phyloP scores from a whole-genome alignment of 1,284 basidiomycete species.

The Ustilago esculenta region DNA sequence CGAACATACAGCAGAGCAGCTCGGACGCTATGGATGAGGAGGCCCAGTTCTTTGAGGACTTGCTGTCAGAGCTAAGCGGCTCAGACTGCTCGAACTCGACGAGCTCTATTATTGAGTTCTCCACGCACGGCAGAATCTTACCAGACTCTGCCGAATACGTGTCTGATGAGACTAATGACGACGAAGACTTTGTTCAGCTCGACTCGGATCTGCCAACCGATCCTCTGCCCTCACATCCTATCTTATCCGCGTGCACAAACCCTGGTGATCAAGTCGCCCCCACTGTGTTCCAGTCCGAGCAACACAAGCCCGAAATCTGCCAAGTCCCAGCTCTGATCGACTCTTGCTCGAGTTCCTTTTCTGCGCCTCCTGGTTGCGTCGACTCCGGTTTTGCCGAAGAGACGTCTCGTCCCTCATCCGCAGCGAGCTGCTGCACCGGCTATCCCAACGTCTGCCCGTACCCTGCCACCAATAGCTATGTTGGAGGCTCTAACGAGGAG shows the following conservation, averaged over 20 bases:
- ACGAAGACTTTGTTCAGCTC: constrained; percentile 37
- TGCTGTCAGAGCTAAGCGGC: constrained; percentile 35
- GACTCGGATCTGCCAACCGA: constrained; percentile 3
- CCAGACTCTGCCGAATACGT: not conserved
- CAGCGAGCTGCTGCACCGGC: constrained; percentile 28
- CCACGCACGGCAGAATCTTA: no score
- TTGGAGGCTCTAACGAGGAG: constrained; percentile 34
- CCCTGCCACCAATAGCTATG: constrained; percentile 13
- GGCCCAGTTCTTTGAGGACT: constrained; percentile 46
- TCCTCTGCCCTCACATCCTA: not conserved
- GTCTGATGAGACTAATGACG: not conserved
- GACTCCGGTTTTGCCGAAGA: constrained; percentile 42
- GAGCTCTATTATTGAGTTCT: not conserved
- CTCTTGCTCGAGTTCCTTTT: constrained; percentile 14
- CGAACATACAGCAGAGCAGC: not conserved
- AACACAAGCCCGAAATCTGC: not conserved
- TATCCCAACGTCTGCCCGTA: constrained; percentile 50
- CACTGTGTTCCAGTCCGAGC: not conserved
- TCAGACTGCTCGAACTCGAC: constrained; percentile 3
- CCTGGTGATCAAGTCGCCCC: not conserved
- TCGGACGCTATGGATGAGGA: constrained; percentile 19
- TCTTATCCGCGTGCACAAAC: not conserved
- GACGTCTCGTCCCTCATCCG: constrained; percentile 18
- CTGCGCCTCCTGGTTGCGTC: not conserved
- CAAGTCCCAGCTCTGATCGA: constrained; percentile 5